Conservation (phyloP, 2,329 filamentous ascomycete species). For the Exutisphaerella laricina region DNA sequence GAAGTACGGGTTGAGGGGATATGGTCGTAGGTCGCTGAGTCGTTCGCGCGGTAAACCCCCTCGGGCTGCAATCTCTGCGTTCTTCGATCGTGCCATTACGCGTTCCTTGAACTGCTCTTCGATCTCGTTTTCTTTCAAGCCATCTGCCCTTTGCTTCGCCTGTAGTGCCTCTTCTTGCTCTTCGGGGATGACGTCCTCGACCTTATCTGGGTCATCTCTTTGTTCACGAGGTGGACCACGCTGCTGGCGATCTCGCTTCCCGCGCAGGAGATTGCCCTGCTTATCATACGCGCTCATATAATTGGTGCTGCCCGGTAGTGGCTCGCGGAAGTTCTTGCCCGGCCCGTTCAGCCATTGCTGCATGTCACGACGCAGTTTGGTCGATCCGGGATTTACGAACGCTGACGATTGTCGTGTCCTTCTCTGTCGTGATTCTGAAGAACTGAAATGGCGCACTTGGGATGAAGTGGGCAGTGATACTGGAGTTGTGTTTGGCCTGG, state of each 20-base stretch:
- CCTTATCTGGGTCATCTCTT: slow-evolving; percentile 11
- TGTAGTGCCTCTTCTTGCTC: slow-evolving; percentile 26
- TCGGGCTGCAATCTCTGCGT: slow-evolving; percentile 19
- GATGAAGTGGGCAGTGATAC: background rate
- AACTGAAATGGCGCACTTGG: background rate
- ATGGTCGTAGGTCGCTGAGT: slow-evolving; percentile 49
- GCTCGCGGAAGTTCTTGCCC: slow-evolving; percentile 45
- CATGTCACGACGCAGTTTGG: slow-evolving; percentile 51
- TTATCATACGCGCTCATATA: slow-evolving; percentile 52
- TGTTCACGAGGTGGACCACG: slow-evolving; percentile 19
- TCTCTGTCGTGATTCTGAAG: slow-evolving; percentile 10
- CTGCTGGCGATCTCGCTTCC: slow-evolving; percentile 13
- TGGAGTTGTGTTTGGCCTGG: slow-evolving; percentile 14
- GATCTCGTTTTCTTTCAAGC: slow-evolving; percentile 21
- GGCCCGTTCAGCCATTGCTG: slow-evolving; percentile 56
- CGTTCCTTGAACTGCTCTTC: slow-evolving; percentile 13
- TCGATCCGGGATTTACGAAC: slow-evolving; percentile 27
- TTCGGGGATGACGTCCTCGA: slow-evolving; percentile 24
- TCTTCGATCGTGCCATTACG: slow-evolving; percentile 16
- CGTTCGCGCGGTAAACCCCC: slow-evolving; percentile 26
- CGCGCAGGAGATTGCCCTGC: slow-evolving; percentile 44
- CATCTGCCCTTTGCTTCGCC: slow-evolving; percentile 20
- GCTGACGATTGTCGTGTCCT: slow-evolving; percentile 12
- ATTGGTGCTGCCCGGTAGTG: slow-evolving; percentile 48
- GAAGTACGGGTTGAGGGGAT: slow-evolving; percentile 69